phyloP scores from a whole-genome alignment of 2,329 filamentous ascomycete genomes.

The Ophiocordyceps camponoti-saundersi region DNA sequence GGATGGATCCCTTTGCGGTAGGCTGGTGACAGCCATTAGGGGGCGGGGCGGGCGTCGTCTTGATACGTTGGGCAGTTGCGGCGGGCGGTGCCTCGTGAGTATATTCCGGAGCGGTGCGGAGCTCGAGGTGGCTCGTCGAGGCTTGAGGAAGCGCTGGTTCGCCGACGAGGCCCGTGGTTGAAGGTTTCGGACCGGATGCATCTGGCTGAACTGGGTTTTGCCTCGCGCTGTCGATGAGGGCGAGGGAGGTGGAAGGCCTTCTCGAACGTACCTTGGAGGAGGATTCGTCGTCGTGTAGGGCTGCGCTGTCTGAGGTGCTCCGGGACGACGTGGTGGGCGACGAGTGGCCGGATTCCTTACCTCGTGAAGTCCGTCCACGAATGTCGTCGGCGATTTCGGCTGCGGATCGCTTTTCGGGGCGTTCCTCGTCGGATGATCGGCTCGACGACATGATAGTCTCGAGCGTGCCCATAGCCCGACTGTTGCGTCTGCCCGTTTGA shows the following conservation, averaged over 20 bases:
- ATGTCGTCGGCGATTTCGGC: constrained; percentile 37
- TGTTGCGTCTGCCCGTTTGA: constrained; percentile 25
- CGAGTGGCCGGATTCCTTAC: constrained; percentile 16
- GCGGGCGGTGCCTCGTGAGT: constrained; percentile 7
- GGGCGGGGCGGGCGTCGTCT: constrained; percentile 1
- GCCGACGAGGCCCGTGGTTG: constrained; percentile 29
- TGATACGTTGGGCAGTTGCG: constrained; percentile 2
- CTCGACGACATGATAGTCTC: constrained; percentile 53
- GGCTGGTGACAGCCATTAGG: constrained; percentile 5
- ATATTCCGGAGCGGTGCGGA: constrained; percentile 18
- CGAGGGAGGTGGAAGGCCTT: constrained; percentile 16
- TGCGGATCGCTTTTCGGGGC: constrained; percentile 39
- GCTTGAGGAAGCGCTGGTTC: constrained; percentile 40
- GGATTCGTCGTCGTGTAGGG: constrained; percentile 5
- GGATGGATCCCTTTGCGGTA: background rate
- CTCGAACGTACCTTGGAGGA: constrained; percentile 7
- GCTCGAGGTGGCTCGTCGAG: constrained; percentile 32
- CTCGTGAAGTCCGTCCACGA: constrained; percentile 25
- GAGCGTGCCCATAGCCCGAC: constrained; percentile 41
- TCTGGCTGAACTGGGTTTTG: constrained; percentile 13
- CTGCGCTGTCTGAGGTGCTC: constrained; percentile 11
- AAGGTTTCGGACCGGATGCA: constrained; percentile 13
- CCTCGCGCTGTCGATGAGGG: constrained; percentile 19
- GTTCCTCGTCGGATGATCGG: constrained; percentile 44
- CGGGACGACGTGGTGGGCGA: constrained; percentile 14